A percentile compares a stretch with the other conserved stretches of the same genome.
Evolutionary conservation across 2,329 filamentous ascomycete genomes (phyloP).

Genomic region (Ascochyta fabae): DNA sequence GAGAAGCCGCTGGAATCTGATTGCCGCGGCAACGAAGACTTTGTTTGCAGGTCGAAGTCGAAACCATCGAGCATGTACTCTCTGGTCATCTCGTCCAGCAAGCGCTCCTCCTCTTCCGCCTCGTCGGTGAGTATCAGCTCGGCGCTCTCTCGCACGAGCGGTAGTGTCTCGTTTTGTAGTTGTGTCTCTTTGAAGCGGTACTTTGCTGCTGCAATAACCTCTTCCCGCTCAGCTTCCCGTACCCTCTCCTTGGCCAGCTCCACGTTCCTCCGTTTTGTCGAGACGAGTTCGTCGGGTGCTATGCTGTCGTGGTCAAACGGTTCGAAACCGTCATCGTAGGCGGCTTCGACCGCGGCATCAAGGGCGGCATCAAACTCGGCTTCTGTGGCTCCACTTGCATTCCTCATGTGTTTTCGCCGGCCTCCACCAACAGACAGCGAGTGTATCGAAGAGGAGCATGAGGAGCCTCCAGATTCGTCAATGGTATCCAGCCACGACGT

Average conservation of each 20-base stretch:
- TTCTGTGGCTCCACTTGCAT: constrained; percentile 75
- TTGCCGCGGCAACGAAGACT: constrained; percentile 73
- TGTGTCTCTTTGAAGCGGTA: constrained; percentile 61
- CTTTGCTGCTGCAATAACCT: constrained; percentile 65
- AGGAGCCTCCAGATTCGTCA: constrained; percentile 85
- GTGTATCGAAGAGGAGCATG: constrained; percentile 75
- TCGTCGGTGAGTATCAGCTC: constrained; percentile 47
- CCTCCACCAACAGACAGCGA: constrained; percentile 77
- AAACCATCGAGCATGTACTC: constrained; percentile 86
- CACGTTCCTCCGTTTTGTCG: constrained; percentile 62
- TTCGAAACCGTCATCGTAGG: constrained; percentile 91
- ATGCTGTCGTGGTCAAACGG: constrained; percentile 63
- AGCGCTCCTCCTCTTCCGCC: constrained; percentile 58
- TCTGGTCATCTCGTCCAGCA: constrained; percentile 84
- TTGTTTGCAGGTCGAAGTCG: constrained; percentile 72
- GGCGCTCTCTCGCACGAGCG: constrained; percentile 47
- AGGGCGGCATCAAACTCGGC: constrained; percentile 93
- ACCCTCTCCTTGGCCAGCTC: constrained; percentile 79
- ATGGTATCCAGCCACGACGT: constrained; percentile 95
- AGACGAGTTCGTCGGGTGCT: constrained; percentile 40
- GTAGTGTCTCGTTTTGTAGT: constrained; percentile 55
- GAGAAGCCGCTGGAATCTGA: constrained; percentile 83
- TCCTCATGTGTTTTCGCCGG: constrained; percentile 72
- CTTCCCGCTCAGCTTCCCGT: constrained; percentile 75
- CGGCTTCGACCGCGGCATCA: constrained; percentile 93